Evolutionary conservation across 73 alveolate species (phyloP), one percentile per base, ranked within the genome.

Genomic region (Paramecium sexaurelia): DNA sequence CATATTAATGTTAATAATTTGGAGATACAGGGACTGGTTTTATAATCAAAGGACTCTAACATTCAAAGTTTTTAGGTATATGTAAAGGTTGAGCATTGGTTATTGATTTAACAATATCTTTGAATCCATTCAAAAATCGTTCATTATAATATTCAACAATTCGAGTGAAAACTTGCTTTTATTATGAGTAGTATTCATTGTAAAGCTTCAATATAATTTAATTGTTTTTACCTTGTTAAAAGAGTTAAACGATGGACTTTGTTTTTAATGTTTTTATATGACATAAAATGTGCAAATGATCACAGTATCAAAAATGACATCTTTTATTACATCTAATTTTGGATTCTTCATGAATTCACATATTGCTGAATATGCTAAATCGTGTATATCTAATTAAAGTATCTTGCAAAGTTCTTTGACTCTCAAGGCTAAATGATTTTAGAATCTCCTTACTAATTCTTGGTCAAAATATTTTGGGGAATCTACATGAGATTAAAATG

Each of bases 271-370:
- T 61, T 61, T 61, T 61, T 61, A 13, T 0, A 61, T 61, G 39
- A 61, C 45, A 61, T 61, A 61, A 24, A 61, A 61, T 61, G 83
- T 61, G 26, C 83, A 61, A 13, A 61, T 61, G 19, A 61, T 61
- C 26, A 61, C 45, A 61, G 83, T 61, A 20, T 61, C 83, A 24
- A 61, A 13, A 0, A 29, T 61, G 2, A 24, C 26, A 24, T 61
- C 83, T 45, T 61, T 61, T 29, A 61, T 26, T 13, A 61, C 83
- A 2, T 26, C 43, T 29, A 61, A 32, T 61, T 61, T 61, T 10
- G 83, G 83, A 61, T 61, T 61, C 43, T 61, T 61, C 83, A 61
- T 61, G 26, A 61, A 61, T 26, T 61, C 39, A 29, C 24, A 61
- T 0, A 61, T 61, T 26, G 83, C 83, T 7, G 19, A 26, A 61